A percentile compares a stretch with the other conserved stretches of the same genome.
These are phyloP conservation scores for Chlorella sp. DNA, from an alignment of 139 green algal species.

Conservation along the genomic window DNA sequence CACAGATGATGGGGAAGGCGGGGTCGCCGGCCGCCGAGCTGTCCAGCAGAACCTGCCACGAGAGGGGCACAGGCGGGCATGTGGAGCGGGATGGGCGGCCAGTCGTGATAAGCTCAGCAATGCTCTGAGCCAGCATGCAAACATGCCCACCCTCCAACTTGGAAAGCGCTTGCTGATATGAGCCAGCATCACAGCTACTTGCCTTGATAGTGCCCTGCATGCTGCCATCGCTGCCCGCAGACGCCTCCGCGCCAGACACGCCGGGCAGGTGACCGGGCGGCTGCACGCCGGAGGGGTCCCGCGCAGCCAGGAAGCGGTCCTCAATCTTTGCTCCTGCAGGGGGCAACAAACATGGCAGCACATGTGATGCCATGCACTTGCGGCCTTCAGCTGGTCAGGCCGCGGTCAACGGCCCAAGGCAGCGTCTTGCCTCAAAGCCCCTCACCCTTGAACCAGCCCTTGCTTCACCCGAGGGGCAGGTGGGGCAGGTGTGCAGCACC, in stretches of 20 bases:
- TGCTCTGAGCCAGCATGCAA: too few species aligned
- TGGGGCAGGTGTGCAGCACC: slow-evolving; percentile 29
- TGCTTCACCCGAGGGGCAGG: slow-evolving; percentile 20
- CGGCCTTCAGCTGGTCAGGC: slow-evolving; percentile 6
- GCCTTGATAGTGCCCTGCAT: slow-evolving; percentile 30
- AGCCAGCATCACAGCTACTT: too few species aligned
- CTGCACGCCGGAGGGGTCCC: slow-evolving; percentile 18
- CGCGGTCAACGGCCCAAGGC: too few species aligned
- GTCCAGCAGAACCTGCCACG: slow-evolving; percentile 17
- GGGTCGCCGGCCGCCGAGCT: background rate
- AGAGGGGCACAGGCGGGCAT: too few species aligned
- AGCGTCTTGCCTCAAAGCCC: too few species aligned
- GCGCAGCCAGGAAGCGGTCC: slow-evolving; percentile 38
- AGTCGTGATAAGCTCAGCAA: too few species aligned
- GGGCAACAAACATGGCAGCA: too few species aligned
- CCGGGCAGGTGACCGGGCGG: slow-evolving; percentile 11
- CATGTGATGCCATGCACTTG: too few species aligned
- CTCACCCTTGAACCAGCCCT: background rate
- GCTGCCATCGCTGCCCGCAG: background rate
- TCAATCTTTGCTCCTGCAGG: slow-evolving; percentile 30
- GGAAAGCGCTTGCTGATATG: too few species aligned
- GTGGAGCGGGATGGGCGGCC: too few species aligned
- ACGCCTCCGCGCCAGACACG: slow-evolving; percentile 21
- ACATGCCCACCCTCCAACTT: too few species aligned
- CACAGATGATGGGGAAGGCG: slow-evolving; percentile 37